Evolutionary conservation across 2,329 filamentous ascomycete genomes (phyloP).

Genomic region (Chaetomiaceae sp.): DNA sequence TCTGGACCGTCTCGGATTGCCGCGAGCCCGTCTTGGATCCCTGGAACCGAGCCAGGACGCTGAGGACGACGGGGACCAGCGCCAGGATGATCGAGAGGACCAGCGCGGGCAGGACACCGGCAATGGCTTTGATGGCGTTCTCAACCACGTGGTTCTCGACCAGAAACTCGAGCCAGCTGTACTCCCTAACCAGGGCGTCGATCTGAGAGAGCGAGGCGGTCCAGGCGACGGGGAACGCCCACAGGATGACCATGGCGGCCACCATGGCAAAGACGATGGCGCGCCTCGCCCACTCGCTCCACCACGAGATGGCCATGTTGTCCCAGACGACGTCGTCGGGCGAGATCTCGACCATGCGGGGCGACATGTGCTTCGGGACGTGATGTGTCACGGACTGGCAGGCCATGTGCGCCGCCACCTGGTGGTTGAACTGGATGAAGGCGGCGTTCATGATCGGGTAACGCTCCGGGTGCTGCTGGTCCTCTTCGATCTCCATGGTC

Average conservation of each 20-base stretch:
- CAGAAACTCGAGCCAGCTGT: slow-evolving; percentile 68
- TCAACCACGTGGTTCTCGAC: slow-evolving; percentile 53
- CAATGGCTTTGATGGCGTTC: slow-evolving; percentile 59
- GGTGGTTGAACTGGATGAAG: slow-evolving; percentile 97
- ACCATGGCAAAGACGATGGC: slow-evolving; percentile 61
- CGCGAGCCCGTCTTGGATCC: slow-evolving; percentile 80
- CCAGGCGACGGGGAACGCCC: slow-evolving; percentile 86
- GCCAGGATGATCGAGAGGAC: slow-evolving; percentile 72
- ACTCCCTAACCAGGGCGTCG: slow-evolving; percentile 58
- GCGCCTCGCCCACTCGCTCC: slow-evolving; percentile 76
- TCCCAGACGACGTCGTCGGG: slow-evolving; percentile 93
- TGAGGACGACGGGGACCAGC: slow-evolving; percentile 75
- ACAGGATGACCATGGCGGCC: slow-evolving; percentile 73
- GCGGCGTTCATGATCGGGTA: slow-evolving; percentile 94
- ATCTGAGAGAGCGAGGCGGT: slow-evolving; percentile 80
- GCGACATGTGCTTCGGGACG: slow-evolving; percentile 87
- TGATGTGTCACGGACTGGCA: slow-evolving; percentile 91
- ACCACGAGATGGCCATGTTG: slow-evolving; percentile 95
- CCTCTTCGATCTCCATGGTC: slow-evolving; percentile 86
- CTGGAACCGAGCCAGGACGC: slow-evolving; percentile 65
- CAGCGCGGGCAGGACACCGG: slow-evolving; percentile 79
- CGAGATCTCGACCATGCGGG: slow-evolving; percentile 86
- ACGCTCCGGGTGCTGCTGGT: slow-evolving; percentile 78
- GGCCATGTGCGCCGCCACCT: slow-evolving; percentile 96
- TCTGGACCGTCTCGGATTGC: slow-evolving; percentile 76